phyloP scores from a whole-genome alignment of 768 basidiomycete genomes.

The Rubroboletus satanas region DNA sequence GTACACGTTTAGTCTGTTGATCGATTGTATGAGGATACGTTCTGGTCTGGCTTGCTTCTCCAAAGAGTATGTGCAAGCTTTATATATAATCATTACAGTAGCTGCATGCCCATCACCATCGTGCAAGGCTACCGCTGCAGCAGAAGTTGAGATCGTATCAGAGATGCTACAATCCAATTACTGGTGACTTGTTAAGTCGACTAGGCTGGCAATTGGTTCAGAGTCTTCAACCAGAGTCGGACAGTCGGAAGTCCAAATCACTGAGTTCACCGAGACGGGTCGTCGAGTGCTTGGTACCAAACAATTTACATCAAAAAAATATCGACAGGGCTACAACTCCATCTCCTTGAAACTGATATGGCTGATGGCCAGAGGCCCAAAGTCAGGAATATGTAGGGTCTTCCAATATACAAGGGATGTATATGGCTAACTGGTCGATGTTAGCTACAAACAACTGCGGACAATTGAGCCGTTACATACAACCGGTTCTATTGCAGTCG shows the following conservation, averaged over 20 bases:
- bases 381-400: slow-evolving; percentile 41
- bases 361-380: slow-evolving; percentile 33
- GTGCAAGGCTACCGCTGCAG: not conserved
- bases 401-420: not conserved
- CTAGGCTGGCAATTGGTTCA: not conserved
- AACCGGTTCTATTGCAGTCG: slow-evolving; percentile 77
- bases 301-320: slow-evolving; percentile 7
- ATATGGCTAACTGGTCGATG: slow-evolving; percentile 8
- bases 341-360: slow-evolving; percentile 11
- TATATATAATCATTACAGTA: not conserved
- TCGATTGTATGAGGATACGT: not conserved
- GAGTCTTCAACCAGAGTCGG: not conserved
- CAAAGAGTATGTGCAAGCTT: not conserved
- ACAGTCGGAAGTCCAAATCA: not conserved
- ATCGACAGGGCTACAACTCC: not conserved
- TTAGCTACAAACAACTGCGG: slow-evolving; percentile 72
- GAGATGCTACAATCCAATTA: not conserved
- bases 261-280: not conserved
- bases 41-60: not conserved
- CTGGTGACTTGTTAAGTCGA: not conserved
- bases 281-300: slow-evolving; percentile 4
- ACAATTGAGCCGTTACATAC: slow-evolving; percentile 83
- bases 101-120: not conserved
- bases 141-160: not conserved
- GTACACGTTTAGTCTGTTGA: not conserved